phyloP scores from a whole-genome alignment of 805 yeast genomes.

The Candida caryicola region DNA sequence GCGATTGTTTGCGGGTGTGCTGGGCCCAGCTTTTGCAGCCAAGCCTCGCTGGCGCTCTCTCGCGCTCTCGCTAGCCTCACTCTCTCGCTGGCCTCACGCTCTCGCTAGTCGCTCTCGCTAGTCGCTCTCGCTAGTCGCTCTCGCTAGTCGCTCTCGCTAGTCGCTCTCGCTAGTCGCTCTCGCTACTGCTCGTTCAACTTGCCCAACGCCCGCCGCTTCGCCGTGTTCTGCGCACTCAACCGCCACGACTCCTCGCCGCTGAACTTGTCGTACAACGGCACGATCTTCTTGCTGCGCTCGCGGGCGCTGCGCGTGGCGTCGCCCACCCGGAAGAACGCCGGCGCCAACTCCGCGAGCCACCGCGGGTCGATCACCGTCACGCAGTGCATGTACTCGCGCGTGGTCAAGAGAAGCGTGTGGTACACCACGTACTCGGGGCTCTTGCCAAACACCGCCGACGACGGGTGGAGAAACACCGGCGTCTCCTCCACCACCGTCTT shows the following conservation, averaged over 20 bases:
- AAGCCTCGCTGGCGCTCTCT: too few species aligned
- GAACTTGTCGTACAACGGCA: conserved; percentile 64
- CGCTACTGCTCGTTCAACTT: conserved; percentile 2
- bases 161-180: too few species aligned
- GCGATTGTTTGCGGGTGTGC: too few species aligned
- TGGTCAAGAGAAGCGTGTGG: conserved; percentile 77
- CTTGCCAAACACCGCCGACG: conserved; percentile 62
- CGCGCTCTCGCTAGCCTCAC: too few species aligned
- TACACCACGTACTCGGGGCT: conserved; percentile 78
- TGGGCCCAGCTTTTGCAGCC: too few species aligned
- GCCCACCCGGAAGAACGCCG: conserved; percentile 66
- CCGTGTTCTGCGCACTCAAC: conserved; percentile 45
- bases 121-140: too few species aligned
- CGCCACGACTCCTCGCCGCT: conserved; percentile 75
- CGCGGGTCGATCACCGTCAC: conserved; percentile 76
- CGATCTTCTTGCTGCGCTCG: conserved; percentile 62
- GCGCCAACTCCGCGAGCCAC: conserved; percentile 73
- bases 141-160: too few species aligned
- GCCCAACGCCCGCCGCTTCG: conserved; percentile 24
- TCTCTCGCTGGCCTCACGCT: too few species aligned
- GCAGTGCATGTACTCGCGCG: conserved; percentile 89
- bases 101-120: too few species aligned
- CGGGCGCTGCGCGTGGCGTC: conserved; percentile 51
- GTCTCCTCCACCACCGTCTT: conserved; percentile 64
- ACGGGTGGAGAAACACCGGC: conserved; percentile 82